Base-by-base conservation (phyloP, 129 eudicot species). In the Glebionis coronaria region DNA sequence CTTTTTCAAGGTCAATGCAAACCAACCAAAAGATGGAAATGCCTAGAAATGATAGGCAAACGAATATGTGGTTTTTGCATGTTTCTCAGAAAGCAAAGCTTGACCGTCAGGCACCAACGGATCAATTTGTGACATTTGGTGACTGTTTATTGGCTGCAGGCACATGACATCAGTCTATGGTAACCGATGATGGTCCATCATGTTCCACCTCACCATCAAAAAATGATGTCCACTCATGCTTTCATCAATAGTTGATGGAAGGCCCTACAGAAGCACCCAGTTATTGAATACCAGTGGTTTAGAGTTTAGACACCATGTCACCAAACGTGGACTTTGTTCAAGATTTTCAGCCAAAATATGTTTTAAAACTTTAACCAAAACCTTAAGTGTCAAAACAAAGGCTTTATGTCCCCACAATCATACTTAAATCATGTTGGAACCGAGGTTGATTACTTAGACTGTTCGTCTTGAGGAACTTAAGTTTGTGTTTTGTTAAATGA, bases 161-260 rank as follows among this genome's bases (percentile, higher is more conserved):
- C 23, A 84, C 80, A 29, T 83, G 42, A 7, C 10, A 35, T 35
- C 42, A 35, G 42, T 35, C 42, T 35, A 6, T 9, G 42, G 42
- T 35, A 35, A 35, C 42, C 42, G 9, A 90, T 66, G 97, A 87
- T 18, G 72, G 84, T 55, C 95, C 97, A 12, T 90, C 95, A 28
- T 87, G 95, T 81, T 90, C 97, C 44, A 90, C 97, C 27, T 90
- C 97, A 51, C 97, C 95, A 14, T 90, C 97, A 46, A 80, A 85
- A 9, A 87, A 90, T 44, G 82, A 90, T 56, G 80, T 85, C 62
- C 82, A 8, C 84, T 53, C 52, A 49, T 54, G 21, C 72, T 71
- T 35, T 84, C 81, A 19, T 35, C 42, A 0, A 10, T 35, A 35
- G 42, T 35, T 35, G 42, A 35, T 35, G 42, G 42, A 5, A 35